Conservation (phyloP, 306 rosid species). For the Cicer bijugum region DNA sequence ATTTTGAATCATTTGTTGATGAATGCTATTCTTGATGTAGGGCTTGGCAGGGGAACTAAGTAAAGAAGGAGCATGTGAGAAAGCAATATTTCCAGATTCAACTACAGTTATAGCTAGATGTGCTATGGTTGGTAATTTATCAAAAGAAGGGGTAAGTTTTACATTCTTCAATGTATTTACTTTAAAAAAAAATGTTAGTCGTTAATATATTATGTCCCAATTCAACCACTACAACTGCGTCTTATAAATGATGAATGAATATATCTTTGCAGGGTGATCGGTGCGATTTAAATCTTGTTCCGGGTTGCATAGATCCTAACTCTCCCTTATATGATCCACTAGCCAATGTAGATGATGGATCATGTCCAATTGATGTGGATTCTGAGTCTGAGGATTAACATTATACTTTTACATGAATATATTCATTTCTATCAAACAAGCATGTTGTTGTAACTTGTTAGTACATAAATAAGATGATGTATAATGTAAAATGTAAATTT, state of each 20-base stretch:
- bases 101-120: conserved; percentile 57
- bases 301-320: conserved; percentile 86
- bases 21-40: conserved; percentile 45
- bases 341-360: conserved; percentile 91
- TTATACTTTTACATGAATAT: conserved; percentile 20
- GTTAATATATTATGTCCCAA: neutral
- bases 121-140: conserved; percentile 74
- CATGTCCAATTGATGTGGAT: conserved; percentile 66
- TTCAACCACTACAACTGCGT: too few species aligned
- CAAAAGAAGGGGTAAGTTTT: conserved; percentile 80
- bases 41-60: conserved; percentile 82
- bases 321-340: conserved; percentile 66
- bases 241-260: conserved; percentile 22
- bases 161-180: conserved; percentile 26
- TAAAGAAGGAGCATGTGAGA: conserved; percentile 86
- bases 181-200: neutral
- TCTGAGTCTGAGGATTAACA: conserved; percentile 56
- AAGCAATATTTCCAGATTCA: conserved; percentile 88
- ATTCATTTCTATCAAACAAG: conserved; percentile 14
- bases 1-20: neutral
- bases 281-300: conserved; percentile 67
- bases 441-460: conserved; percentile 16
- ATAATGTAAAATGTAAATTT: conserved; percentile 39
- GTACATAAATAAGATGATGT: conserved; percentile 31
- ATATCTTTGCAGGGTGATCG: conserved; percentile 77